phyloP scores from a whole-genome alignment of 148 eudicot species.

The Hydrangea macrophylla region DNA sequence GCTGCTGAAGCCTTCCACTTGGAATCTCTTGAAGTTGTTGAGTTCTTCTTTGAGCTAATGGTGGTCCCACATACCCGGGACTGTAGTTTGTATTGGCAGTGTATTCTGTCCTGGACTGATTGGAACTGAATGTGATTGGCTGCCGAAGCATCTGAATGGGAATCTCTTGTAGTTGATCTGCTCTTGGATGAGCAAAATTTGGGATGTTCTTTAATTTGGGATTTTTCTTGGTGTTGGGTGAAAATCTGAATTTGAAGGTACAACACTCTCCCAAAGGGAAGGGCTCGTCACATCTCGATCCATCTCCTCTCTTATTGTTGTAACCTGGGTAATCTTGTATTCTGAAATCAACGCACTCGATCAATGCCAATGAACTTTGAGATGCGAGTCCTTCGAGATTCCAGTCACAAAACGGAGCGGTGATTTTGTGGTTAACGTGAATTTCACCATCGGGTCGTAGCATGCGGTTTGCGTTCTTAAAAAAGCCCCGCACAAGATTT shows the following conservation, averaged over 20 bases:
- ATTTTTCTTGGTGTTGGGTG: not conserved
- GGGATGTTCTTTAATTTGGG: not conserved
- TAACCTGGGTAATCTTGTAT: constrained; percentile 62
- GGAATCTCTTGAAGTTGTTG: no score
- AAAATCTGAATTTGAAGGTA: constrained; percentile 47
- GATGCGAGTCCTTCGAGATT: constrained; percentile 43
- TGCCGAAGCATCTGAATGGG: constrained; percentile 1
- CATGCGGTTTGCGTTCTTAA: constrained; percentile 53
- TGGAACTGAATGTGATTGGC: constrained; percentile 3
- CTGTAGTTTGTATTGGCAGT: no score
- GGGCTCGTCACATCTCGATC: constrained; percentile 39
- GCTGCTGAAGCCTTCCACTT: no score
- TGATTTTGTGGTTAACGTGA: constrained; percentile 62
- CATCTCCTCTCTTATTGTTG: constrained; percentile 57
- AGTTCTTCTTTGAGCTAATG: no score
- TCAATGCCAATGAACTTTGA: constrained; percentile 21
- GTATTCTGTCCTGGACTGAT: no score
- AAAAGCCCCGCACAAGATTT: constrained; percentile 47
- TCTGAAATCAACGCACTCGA: constrained; percentile 31
- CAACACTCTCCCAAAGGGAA: constrained; percentile 50
- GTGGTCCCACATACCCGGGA: not conserved
- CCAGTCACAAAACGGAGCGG: constrained; percentile 44
- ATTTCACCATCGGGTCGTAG: constrained; percentile 46
- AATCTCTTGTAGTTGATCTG: not conserved
- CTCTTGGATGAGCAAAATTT: not conserved